phyloP scores from a whole-genome alignment of 768 basidiomycete genomes.

The Macrolepiota dolichaula region DNA sequence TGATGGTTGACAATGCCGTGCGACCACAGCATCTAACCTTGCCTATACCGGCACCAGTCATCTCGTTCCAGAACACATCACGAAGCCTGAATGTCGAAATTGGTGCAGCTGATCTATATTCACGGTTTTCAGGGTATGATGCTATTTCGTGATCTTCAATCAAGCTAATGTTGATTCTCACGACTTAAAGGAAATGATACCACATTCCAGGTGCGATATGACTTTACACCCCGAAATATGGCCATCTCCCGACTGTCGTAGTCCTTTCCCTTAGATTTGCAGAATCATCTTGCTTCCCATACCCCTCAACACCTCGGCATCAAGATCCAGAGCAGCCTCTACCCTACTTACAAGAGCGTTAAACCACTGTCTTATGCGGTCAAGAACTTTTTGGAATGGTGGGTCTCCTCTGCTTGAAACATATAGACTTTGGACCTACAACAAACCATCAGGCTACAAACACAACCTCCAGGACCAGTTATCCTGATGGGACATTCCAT shows the following conservation, averaged over 20 bases:
- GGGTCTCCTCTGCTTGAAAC: conserved; percentile 11
- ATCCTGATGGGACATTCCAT: conserved; percentile 58
- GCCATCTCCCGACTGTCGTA: conserved; percentile 17
- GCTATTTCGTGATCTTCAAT: neutral
- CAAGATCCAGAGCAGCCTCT: conserved; percentile 44
- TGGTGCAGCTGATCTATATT: conserved; percentile 53
- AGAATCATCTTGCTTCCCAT: conserved; percentile 33
- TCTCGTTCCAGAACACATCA: neutral
- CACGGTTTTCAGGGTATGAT: conserved; percentile 54
- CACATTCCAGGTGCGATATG: conserved; percentile 45
- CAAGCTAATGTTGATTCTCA: neutral
- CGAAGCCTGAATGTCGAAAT: conserved; percentile 12
- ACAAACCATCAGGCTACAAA: conserved; percentile 38
- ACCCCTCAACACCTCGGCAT: conserved; percentile 34
- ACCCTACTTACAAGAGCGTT: conserved; percentile 59
- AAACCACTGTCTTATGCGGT: conserved; percentile 50
- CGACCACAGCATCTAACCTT: neutral
- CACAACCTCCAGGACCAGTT: conserved; percentile 52
- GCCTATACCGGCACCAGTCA: neutral
- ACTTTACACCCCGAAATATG: neutral
- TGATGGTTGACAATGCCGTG: neutral
- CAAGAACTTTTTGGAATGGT: conserved; percentile 56
- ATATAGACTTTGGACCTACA: neutral
- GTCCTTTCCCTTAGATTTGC: conserved; percentile 55
- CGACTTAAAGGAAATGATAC: conserved; percentile 46